Base-by-base conservation (phyloP, 306 rosid genomes). In the Psophocarpus tetragonolobus region DNA sequence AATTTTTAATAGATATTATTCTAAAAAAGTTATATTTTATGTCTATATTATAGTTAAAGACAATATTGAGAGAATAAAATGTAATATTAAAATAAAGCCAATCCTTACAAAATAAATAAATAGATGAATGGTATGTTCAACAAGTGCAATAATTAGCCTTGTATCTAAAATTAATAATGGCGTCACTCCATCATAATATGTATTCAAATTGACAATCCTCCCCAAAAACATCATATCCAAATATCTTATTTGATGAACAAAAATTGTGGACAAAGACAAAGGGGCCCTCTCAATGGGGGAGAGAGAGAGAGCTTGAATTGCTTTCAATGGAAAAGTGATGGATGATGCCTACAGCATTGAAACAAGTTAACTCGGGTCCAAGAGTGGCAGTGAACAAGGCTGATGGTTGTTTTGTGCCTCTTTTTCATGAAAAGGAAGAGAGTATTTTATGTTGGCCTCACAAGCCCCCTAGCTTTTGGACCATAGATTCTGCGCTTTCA, bases 321-420 rank as follows among this genome's bases (percentile, higher is more conserved):
- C 75, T 64, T 75, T 63, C 33, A 50, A 41, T 26, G 60, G 68
- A 64, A 54, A 75, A 50, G 54, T 45, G 82, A 75, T 54, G 56
- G 75, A 42, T 26, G 63, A 54, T 24, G 64, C 20, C 64, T 3
- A 9, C 10, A 1, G 26, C 26, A 8, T 26, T 33, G 58, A 68
- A 51, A 53, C 58, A 39, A 75, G 30, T 41, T 42, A 5, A 50
- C 18, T 53, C 29, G 3, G 69, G 79, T 50, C 57, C 57, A 15
- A 60, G 69, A 57, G 21, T 2, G 4, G 8, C 23, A 26, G 74
- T 11, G 80, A 60, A 32, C 79, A 27, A 58, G 42, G 5, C 45
- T 65, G 1, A 51, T 29, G 51, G 30, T 53, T 64, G 5, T 29
- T 30, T 35, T 61, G 11, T 32, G 5, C 51, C 33, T 66, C 38